Conservation (phyloP, 139 green algal genomes). For the Chlamydomonas sp. region DNA sequence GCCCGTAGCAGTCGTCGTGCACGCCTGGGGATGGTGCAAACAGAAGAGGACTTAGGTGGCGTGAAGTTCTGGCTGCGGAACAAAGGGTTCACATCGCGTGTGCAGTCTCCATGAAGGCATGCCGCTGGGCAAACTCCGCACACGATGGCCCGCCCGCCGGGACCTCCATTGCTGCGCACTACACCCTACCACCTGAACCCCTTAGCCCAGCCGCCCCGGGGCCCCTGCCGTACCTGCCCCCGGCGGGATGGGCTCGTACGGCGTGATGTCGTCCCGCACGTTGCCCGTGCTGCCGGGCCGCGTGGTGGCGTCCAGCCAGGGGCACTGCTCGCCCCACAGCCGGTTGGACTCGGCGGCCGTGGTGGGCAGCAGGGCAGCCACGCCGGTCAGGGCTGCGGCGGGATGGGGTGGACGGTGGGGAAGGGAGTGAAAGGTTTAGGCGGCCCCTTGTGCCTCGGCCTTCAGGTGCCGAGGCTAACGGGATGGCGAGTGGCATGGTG, state of each 20-base stretch:
- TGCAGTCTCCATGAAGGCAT: not conserved
- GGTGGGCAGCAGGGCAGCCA: conserved; percentile 11
- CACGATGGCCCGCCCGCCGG: no score
- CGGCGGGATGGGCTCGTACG: conserved; percentile 25
- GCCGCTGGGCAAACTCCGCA: no score
- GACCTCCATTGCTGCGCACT: not conserved
- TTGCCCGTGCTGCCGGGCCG: not conserved
- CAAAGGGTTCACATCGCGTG: not conserved
- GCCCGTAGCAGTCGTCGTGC: conserved; percentile 48
- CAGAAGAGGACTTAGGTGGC: not conserved
- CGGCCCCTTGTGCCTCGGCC: no score
- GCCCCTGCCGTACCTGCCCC: not conserved
- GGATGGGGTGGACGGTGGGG: no score
- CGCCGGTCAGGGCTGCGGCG: not conserved
- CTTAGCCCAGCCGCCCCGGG: no score
- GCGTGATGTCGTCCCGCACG: conserved; percentile 14
- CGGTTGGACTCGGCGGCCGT: not conserved
- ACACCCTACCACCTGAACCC: not conserved
- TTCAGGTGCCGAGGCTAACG: no score
- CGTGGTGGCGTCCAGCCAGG: not conserved
- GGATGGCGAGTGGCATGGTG: no score
- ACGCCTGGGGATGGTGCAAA: not conserved
- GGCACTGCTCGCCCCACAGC: conserved; percentile 15
- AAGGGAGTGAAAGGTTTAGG: no score
- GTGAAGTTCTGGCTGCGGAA: not conserved